These are phyloP conservation scores for Lagenaria siceraria DNA, from an alignment of 306 rosid genomes.

Conservation along the genomic window DNA sequence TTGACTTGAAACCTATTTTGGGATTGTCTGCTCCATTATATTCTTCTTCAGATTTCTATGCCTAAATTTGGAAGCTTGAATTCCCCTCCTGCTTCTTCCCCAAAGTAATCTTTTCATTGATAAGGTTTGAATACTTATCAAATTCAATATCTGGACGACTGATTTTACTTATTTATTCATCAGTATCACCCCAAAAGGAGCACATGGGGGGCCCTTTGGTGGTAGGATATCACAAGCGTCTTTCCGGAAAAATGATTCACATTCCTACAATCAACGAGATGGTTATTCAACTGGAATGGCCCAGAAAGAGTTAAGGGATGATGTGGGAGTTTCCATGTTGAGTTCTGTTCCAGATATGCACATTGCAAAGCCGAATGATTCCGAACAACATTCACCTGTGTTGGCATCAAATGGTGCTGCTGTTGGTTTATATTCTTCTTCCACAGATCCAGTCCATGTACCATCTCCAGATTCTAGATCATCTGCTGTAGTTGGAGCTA, in stretches of 20 bases:
- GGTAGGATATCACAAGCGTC: conserved; percentile 33
- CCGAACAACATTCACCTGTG: conserved; percentile 33
- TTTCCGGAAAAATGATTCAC: conserved; percentile 45
- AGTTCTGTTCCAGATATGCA: conserved; percentile 32
- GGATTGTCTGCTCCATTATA: not conserved
- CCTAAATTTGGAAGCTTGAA: not conserved
- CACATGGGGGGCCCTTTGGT: conserved; percentile 39
- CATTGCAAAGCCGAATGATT: conserved; percentile 34
- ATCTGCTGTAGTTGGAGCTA: conserved; percentile 82
- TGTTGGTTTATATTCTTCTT: conserved; percentile 85
- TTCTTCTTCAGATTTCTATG: not conserved
- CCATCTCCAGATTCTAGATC: conserved; percentile 96
- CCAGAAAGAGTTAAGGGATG: conserved; percentile 34
- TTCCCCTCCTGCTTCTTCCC: not conserved
- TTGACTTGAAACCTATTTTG: not conserved
- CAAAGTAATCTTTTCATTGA: not conserved
- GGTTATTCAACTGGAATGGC: conserved; percentile 18
- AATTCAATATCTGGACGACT: not conserved
- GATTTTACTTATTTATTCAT: not conserved
- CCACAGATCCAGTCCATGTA: conserved; percentile 96
- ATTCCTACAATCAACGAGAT: conserved; percentile 27
- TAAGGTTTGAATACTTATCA: not conserved
- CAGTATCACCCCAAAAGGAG: conserved; percentile 37
- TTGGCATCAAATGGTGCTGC: conserved; percentile 49
- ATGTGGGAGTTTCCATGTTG: conserved; percentile 27